Conservation (phyloP, 129 eudicot genomes). For the Flaveria bidentis region DNA sequence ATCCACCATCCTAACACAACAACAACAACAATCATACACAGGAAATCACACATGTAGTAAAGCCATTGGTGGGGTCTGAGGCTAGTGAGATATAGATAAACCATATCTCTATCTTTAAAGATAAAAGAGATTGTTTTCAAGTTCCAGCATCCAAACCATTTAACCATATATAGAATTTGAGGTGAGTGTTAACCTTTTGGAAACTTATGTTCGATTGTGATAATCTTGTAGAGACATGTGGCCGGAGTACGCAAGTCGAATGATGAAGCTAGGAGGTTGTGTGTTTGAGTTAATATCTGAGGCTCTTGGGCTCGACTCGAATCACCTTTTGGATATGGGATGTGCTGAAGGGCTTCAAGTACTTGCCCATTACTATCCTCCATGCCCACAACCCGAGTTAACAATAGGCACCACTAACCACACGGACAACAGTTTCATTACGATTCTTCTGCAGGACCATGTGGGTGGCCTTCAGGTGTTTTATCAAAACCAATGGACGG, state of each 20-base stretch:
- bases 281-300: constrained; percentile 45
- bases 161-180: background rate
- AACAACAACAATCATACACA: no score
- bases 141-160: background rate
- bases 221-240: constrained; percentile 37
- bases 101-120: no score
- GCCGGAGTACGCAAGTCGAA: constrained; percentile 27
- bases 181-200: background rate
- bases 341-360: constrained; percentile 43
- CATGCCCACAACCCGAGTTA: constrained; percentile 50
- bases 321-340: constrained; percentile 39
- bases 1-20: background rate
- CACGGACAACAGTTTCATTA: constrained; percentile 41
- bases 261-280: constrained; percentile 35
- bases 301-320: constrained; percentile 47
- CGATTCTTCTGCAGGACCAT: constrained; percentile 52
- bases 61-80: no score
- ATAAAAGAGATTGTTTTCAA: no score
- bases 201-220: background rate
- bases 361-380: constrained; percentile 46
- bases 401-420: constrained; percentile 38
- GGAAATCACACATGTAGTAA: no score
- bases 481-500: constrained; percentile 47
- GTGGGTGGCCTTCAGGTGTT: constrained; percentile 52
- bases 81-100: no score